Conservation (phyloP, 257 asterid species). For the Ligustrum vulgare region DNA sequence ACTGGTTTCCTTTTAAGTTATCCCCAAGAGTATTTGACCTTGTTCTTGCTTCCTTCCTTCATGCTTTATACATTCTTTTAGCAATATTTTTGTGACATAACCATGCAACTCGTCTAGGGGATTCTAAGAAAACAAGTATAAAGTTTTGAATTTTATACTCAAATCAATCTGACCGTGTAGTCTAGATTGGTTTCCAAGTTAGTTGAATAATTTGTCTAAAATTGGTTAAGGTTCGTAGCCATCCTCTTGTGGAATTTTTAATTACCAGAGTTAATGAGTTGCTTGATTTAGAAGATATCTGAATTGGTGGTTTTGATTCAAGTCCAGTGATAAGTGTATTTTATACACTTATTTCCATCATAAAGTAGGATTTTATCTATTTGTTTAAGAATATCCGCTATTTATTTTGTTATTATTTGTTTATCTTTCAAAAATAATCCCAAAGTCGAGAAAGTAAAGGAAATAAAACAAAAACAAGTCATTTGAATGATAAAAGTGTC, state of each 20-base stretch:
- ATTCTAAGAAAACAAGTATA: no score
- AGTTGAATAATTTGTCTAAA: background rate
- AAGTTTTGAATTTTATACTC: conserved; percentile 14
- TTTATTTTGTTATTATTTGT: no score
- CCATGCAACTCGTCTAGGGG: conserved; percentile 5
- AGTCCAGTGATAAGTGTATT: no score
- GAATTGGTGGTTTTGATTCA: background rate
- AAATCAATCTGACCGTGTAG: background rate
- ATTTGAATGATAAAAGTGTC: no score
- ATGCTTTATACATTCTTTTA: background rate
- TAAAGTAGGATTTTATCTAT: no score
- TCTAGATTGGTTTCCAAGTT: conserved; percentile 5
- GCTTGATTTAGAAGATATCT: background rate
- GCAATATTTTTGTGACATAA: conserved; percentile 6
- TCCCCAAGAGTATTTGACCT: background rate
- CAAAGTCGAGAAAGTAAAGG: no score
- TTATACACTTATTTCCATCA: no score
- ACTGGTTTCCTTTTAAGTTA: conserved; percentile 64
- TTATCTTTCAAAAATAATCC: no score
- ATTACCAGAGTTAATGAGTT: background rate
- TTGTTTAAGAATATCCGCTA: no score
- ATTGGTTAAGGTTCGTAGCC: background rate
- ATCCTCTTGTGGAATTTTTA: background rate
- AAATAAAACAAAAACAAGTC: no score
- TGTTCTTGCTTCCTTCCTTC: conserved; percentile 8